Evolutionary conservation across 208 protist species (phyloP).

Genomic region (Trypanosoma cruzi): DNA sequence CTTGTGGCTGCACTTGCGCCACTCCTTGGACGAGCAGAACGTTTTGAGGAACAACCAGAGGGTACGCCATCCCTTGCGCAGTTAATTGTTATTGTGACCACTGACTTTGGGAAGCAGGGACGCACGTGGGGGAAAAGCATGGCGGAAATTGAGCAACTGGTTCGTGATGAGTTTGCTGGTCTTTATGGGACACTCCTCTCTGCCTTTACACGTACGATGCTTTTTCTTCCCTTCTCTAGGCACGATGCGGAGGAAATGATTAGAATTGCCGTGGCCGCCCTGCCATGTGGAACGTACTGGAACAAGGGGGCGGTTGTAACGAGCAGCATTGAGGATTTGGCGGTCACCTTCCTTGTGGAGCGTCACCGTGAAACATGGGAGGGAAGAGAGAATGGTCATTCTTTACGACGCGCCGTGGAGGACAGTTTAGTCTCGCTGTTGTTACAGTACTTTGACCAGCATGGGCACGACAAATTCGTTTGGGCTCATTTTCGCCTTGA

Average conservation of each 20-base stretch:
- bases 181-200: conserved; percentile 73
- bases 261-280: conserved; percentile 36
- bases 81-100: conserved; percentile 73
- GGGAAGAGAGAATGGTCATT: conserved; percentile 71
- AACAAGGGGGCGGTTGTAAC: conserved; percentile 25
- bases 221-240: conserved; percentile 54
- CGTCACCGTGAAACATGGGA: conserved; percentile 47
- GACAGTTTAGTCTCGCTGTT: conserved; percentile 63
- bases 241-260: conserved; percentile 57
- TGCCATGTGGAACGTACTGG: conserved; percentile 43
- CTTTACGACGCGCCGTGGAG: conserved; percentile 54
- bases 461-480: conserved; percentile 31
- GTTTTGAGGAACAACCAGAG: conserved; percentile 70
- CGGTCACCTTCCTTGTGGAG: conserved; percentile 60
- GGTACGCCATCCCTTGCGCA: conserved; percentile 45
- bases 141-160: conserved; percentile 58
- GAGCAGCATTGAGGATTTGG: conserved; percentile 59
- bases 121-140: conserved; percentile 66
- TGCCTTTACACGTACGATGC: conserved; percentile 63
- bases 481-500: conserved; percentile 37
- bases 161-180: conserved; percentile 55
- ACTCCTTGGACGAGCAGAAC: conserved; percentile 62
- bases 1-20: conserved; percentile 59
- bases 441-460: conserved; percentile 38
- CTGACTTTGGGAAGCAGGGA: conserved; percentile 84